Base-by-base conservation (phyloP, 1,284 basidiomycete species). In the Austroboletus niveus region DNA sequence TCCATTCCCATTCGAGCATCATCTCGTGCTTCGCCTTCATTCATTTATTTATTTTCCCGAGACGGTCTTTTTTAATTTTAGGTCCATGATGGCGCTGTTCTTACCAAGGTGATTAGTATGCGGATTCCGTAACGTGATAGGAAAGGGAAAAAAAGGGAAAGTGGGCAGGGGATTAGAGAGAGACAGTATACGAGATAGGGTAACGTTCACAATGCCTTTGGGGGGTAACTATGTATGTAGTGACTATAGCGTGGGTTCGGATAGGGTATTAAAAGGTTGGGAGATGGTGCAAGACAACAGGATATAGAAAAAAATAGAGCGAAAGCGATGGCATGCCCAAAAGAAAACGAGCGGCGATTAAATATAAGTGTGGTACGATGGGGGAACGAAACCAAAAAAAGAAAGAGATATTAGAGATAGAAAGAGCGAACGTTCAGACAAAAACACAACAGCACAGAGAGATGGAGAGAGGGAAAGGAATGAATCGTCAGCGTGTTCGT, bases 241-340 rank as follows among this genome's bases (percentile, higher is more conserved):
- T 9, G 7, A 34, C 14, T 34, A 34, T 34, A 34, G 9, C 32
- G 32, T 34, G 32, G 32, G 32, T 34, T 9, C 14, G 3, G 3
- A 34, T 34, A 14, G 32, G 32, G 32, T 34, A 14, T 14, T 14
- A 34, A 34, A 34, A 14, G 32, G 14, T 14, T 38, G 42, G 38
- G 59, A 32, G 48, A 49, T 24, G 22, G 22, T 24, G 42, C 54
- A 51, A 50, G 55, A 65, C 59, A 66, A 69, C 63, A 64, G 48
- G 20, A n/a, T 30, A 54, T 34, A 34, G 7, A 34, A 24, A 24
- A 24, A 24, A 24, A 24, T 24, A 34, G 14, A 48, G 49, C 53
- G 57, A 65, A 52, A 56, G 55, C 49, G 52, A 40, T 40, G 31
- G 34, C 29, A 12, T 39, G 31, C 14, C 20, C 17, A 9, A 34